Base-by-base conservation (phyloP, 2,329 filamentous ascomycete species). In the Escovopsis sp. region DNA sequence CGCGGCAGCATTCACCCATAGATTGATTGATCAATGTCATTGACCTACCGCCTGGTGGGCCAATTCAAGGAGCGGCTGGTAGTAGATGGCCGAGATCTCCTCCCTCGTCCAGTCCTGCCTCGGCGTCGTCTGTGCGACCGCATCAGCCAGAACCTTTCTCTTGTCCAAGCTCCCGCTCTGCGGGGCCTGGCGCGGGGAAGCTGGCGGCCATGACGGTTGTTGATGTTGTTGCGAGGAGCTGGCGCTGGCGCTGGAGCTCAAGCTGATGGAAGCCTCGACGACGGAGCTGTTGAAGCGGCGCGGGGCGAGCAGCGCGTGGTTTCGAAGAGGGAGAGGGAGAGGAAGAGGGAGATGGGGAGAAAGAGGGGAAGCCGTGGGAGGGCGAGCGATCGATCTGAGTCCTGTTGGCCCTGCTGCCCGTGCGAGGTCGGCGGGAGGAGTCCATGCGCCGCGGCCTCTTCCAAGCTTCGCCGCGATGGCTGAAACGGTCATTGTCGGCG, bases 41-140 rank as follows among this genome's bases (percentile, higher is more conserved):
- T 12, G 23, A 32, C 72, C 61, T 62, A 87, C 84, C 47, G 84
- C 75, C 58, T 82, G 79, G 59, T 78, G 82, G 8, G 80, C 73
- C 53, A 94, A 65, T 56, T 89, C 82, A 68, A 88, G 80, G 57
- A 93, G 66, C 12, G 85, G 84, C 40, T 80, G 81, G 56, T 88
- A 75, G 64, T 91, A 93, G 52, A 94, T 81, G 49, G 82, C 75
- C 9, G 80, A 67, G 48, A 94, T 86, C 63, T 94, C 82, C 49
- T 88, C 78, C 49, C 73, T 77, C 6, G 84, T 85, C 87, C 86
- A 94, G 59, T 80, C 73, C 54, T 79, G 80, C 40, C 85, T 70
- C 11, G 83, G 74, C 6, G 57, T 63, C 1, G 63, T 70, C 19
- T 80, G 77, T 37, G 71, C 66, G 19, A 82, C 67, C 8, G 83